phyloP scores from a whole-genome alignment of 1,139 yeast species.

The Diutina catenulata region DNA sequence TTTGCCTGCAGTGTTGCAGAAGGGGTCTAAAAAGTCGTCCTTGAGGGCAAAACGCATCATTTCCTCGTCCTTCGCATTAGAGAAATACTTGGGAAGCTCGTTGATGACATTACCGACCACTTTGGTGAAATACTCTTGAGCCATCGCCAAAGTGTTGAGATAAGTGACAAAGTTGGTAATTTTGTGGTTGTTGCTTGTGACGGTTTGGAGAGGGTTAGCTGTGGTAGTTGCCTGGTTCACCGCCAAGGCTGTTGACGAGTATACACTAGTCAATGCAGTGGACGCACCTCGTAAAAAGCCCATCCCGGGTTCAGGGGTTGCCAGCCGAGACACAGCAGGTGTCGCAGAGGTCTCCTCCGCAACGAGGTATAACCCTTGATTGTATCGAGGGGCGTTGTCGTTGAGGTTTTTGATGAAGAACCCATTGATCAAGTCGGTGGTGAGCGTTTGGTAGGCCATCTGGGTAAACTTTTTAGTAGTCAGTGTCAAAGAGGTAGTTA shows the following conservation, averaged over 20 bases:
- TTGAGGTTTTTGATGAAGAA: slow-evolving; percentile 38
- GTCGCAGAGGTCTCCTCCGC: slow-evolving; percentile 10
- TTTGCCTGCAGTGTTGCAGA: slow-evolving; percentile 26
- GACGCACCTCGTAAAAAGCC: slow-evolving; percentile 34
- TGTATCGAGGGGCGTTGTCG: slow-evolving; percentile 43
- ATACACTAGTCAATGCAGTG: slow-evolving; percentile 35
- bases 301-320: slow-evolving; percentile 29
- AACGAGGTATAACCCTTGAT: slow-evolving; percentile 19
- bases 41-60: slow-evolving; percentile 29
- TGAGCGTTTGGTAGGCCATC: slow-evolving; percentile 20
- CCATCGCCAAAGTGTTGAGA: slow-evolving; percentile 50
- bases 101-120: slow-evolving; percentile 27
- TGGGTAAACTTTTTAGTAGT: slow-evolving; percentile 41
- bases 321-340: slow-evolving; percentile 21
- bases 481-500: slow-evolving; percentile 49
- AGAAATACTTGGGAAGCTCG: slow-evolving; percentile 22
- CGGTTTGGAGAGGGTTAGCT: slow-evolving; percentile 6
- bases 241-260: slow-evolving; percentile 17
- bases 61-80: slow-evolving; percentile 43
- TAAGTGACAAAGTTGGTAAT: slow-evolving; percentile 41
- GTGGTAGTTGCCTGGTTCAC: slow-evolving; percentile 14
- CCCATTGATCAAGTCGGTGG: slow-evolving; percentile 27
- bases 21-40: slow-evolving; percentile 28
- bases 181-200: slow-evolving; percentile 18
- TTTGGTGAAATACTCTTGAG: slow-evolving; percentile 41